Evolutionary conservation across 345 rosid species (phyloP).

Genomic region (Pseudoturritis turrita): DNA sequence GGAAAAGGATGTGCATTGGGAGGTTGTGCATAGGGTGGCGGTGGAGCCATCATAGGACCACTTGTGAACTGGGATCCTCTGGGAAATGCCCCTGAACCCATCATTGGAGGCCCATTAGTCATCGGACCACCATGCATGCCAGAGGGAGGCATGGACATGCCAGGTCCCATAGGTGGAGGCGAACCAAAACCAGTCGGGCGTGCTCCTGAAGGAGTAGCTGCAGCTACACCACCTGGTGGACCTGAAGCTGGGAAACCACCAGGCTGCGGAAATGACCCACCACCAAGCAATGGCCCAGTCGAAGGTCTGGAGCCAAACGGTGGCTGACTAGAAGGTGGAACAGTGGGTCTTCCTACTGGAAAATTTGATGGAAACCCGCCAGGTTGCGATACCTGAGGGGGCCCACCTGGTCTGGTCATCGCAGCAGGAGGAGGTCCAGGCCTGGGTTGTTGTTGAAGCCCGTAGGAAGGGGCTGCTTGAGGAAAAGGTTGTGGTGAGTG

Average conservation of each 20-base stretch:
- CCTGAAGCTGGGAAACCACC: conserved; percentile 19
- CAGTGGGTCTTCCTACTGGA: conserved; percentile 46
- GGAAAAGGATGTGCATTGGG: conserved; percentile 21
- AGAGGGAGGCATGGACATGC: conserved; percentile 13
- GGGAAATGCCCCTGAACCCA: conserved; percentile 24
- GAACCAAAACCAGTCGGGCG: conserved; percentile 31
- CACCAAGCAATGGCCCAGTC: conserved; percentile 2
- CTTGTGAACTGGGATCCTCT: conserved; percentile 11
- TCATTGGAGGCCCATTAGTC: conserved; percentile 24
- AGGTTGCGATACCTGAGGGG: conserved; percentile 40
- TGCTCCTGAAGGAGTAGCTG: conserved; percentile 24
- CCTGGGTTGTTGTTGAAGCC: conserved; percentile 36
- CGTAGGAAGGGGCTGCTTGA: conserved; percentile 46
- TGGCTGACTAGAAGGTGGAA: conserved; percentile 46
- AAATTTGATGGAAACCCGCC: conserved; percentile 42
- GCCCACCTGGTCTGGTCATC: conserved; percentile 44
- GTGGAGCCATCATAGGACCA: conserved; percentile 30
- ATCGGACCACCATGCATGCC: conserved; percentile 12
- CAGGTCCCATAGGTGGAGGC: conserved; percentile 28
- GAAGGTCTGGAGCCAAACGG: conserved; percentile 40
- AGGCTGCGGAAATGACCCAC: conserved; percentile 7
- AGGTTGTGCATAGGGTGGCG: conserved; percentile 20
- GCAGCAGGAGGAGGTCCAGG: conserved; percentile 54
- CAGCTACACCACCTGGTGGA: conserved; percentile 18
- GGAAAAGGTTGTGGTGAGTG: conserved; percentile 31